Evolutionary conservation across 495 filamentous ascomycete genomes (phyloP).

Genomic region (Xylaria flabelliformis): DNA sequence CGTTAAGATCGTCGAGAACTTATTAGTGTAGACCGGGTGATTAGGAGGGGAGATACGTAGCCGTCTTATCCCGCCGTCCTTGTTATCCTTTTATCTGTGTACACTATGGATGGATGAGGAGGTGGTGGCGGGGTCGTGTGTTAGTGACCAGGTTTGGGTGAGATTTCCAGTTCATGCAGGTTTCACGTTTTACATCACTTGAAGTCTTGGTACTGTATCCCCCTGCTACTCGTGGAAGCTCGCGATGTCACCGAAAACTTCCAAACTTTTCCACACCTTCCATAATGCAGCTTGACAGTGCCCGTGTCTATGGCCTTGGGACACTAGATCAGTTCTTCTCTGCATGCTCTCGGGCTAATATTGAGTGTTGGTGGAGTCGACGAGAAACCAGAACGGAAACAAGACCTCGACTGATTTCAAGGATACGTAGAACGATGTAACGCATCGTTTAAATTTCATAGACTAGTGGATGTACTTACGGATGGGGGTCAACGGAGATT

Average conservation of each 20-base stretch:
- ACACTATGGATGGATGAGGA: background rate
- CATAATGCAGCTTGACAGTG: conserved; percentile 2
- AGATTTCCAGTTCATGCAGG: conserved; percentile 28
- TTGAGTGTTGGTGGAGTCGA: conserved; percentile 12
- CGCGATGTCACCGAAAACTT: conserved; percentile 29
- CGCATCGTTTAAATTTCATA: conserved; percentile 14
- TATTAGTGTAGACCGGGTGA: conserved; percentile 2
- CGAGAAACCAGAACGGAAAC: conserved; percentile 13
- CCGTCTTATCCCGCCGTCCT: conserved; percentile 5
- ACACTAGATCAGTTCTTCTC: conserved; percentile 14
- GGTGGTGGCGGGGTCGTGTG: conserved; percentile 9
- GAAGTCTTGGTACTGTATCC: conserved; percentile 13
- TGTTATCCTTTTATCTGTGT: background rate
- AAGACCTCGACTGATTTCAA: conserved; percentile 11
- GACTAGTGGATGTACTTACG: background rate
- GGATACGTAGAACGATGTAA: conserved; percentile 25
- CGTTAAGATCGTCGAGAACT: conserved; percentile 16
- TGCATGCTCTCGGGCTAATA: conserved; percentile 16
- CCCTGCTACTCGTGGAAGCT: conserved; percentile 7
- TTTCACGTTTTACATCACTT: conserved; percentile 4
- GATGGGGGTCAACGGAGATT: conserved; percentile 12
- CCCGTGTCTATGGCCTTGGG: conserved; percentile 27
- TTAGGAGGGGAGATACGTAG: background rate
- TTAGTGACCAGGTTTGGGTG: conserved; percentile 9
- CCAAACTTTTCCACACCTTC: conserved; percentile 14